Evolutionary conservation across 2,329 filamentous ascomycete species (phyloP).

Genomic region (Arthrinium phaeospermum): DNA sequence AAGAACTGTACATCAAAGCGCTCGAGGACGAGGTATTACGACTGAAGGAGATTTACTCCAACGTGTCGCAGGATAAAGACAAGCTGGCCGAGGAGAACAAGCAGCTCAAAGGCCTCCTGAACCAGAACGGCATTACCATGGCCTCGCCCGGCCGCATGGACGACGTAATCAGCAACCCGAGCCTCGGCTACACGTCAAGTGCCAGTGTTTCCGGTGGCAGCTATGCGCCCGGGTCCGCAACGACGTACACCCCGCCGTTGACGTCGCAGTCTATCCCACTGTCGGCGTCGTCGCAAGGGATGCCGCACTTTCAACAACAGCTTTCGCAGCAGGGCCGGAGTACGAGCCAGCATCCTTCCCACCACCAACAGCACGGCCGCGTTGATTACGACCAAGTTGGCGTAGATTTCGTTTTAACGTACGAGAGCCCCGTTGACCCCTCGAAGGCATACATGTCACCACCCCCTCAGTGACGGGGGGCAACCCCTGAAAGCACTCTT

Average conservation of each 20-base stretch:
- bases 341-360: constrained; percentile 26
- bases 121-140: constrained; percentile 56
- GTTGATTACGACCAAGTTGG: constrained; percentile 82
- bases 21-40: constrained; percentile 90
- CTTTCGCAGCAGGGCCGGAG: constrained; percentile 38
- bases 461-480: constrained; percentile 56
- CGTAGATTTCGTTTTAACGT: constrained; percentile 92
- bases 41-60: constrained; percentile 83
- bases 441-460: constrained; percentile 71
- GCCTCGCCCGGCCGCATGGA: constrained; percentile 42
- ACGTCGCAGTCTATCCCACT: constrained; percentile 51
- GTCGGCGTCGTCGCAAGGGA: constrained; percentile 38
- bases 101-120: constrained; percentile 66
- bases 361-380: constrained; percentile 43
- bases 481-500: background rate
- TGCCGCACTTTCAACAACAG: constrained; percentile 26
- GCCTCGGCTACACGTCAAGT: constrained; percentile 54
- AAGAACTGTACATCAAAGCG: constrained; percentile 93
- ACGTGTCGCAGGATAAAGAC: constrained; percentile 76
- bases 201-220: constrained; percentile 66
- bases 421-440: constrained; percentile 62
- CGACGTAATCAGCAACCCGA: constrained; percentile 52
- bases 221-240: constrained; percentile 56
- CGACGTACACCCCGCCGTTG: constrained; percentile 55
- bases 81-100: constrained; percentile 79